These are phyloP conservation scores for Leccinum pellstonianum DNA, from an alignment of 768 basidiomycete species.

Conservation along the genomic window DNA sequence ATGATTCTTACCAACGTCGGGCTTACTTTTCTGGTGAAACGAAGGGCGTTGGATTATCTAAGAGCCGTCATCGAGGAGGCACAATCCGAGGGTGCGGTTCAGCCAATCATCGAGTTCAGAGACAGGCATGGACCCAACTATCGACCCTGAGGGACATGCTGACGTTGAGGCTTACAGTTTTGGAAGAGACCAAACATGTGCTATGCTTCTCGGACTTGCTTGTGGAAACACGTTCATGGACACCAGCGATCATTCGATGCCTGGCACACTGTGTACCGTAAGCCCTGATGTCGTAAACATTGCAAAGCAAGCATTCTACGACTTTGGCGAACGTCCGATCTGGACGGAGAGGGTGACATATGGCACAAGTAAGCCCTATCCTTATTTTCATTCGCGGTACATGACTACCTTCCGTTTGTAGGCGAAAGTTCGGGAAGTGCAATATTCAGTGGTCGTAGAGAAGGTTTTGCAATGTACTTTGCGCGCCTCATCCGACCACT, in stretches of 20 bases:
- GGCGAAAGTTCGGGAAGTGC: slow-evolving; percentile 71
- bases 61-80: slow-evolving; percentile 79
- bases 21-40: slow-evolving; percentile 74
- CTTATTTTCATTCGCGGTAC: background rate
- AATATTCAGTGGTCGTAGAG: slow-evolving; percentile 82
- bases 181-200: slow-evolving; percentile 88
- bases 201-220: slow-evolving; percentile 86
- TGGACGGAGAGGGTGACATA: slow-evolving; percentile 79
- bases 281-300: slow-evolving; percentile 63
- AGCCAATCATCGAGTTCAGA: slow-evolving; percentile 79
- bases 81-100: slow-evolving; percentile 70
- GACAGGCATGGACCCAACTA: slow-evolving; percentile 54
- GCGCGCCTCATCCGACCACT: slow-evolving; percentile 81
- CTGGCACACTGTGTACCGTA: slow-evolving; percentile 48
- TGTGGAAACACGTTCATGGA: slow-evolving; percentile 82
- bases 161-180: slow-evolving; percentile 50
- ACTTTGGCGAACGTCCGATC: slow-evolving; percentile 79
- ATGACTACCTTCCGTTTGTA: slow-evolving; percentile 21
- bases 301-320: slow-evolving; percentile 85
- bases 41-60: slow-evolving; percentile 83
- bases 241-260: slow-evolving; percentile 44
- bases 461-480: slow-evolving; percentile 86
- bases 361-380: slow-evolving; percentile 55
- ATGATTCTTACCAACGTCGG: slow-evolving; percentile 88
- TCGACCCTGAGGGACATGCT: background rate